These are phyloP conservation scores for Aurifilum marmelostoma DNA, from an alignment of 2,329 filamentous ascomycete genomes.

Conservation along the genomic window DNA sequence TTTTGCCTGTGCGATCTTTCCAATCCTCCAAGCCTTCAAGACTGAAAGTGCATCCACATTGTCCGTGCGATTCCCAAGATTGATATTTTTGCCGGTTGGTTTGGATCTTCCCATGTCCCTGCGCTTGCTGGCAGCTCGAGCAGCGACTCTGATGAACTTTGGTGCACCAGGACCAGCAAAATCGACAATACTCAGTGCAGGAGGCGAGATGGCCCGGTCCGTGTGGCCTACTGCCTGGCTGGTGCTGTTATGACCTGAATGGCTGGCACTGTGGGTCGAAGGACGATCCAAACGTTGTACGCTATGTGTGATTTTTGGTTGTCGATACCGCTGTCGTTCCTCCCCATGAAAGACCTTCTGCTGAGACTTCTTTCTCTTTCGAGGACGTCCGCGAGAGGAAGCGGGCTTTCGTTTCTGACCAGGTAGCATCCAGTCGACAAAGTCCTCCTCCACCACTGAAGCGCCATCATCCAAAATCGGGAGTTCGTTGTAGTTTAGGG, in stretches of 20 bases:
- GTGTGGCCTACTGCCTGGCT: constrained; percentile 13
- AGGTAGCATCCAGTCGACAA: constrained; percentile 55
- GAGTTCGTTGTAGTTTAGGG: not conserved
- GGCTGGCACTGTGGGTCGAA: not conserved
- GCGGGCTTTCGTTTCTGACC: constrained; percentile 46
- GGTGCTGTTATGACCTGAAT: not conserved
- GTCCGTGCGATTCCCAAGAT: constrained; percentile 63
- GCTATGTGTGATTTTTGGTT: constrained; percentile 39
- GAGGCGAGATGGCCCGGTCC: constrained; percentile 33
- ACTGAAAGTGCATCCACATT: constrained; percentile 60
- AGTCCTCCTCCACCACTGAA: constrained; percentile 54
- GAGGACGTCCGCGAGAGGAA: constrained; percentile 35
- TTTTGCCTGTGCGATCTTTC: constrained; percentile 49
- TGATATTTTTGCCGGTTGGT: constrained; percentile 59
- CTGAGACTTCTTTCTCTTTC: constrained; percentile 36
- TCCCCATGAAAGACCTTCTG: constrained; percentile 39
- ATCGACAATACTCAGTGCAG: constrained; percentile 64
- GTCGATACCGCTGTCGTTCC: constrained; percentile 32
- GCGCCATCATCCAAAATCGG: constrained; percentile 31
- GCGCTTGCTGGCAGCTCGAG: constrained; percentile 56
- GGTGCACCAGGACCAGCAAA: constrained; percentile 58
- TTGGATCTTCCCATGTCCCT: constrained; percentile 57
- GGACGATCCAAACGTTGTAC: constrained; percentile 27
- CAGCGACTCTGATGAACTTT: constrained; percentile 63
- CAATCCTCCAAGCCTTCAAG: constrained; percentile 59